Evolutionary conservation across 768 basidiomycete genomes (phyloP), one percentile per base, ranked within the genome.

Genomic region (Rhizopogon vesiculosus): DNA sequence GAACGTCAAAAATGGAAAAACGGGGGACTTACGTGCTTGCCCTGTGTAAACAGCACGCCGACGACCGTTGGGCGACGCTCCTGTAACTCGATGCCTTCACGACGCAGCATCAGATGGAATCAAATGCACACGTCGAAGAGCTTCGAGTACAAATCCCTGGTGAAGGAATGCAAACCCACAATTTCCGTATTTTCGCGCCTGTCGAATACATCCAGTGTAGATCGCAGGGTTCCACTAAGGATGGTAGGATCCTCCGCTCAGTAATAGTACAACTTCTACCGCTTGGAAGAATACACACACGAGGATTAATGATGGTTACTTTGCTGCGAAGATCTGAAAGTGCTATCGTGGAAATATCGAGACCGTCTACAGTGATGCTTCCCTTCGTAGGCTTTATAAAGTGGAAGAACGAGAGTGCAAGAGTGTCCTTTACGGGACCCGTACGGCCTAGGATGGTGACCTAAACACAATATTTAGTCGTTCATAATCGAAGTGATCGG

Each of bases 361-460:
- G 46, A 18, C 77, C 87, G 65, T 93, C 93, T 39, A 95, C 76
- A 3, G 82, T 43, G 52, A 93, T 93, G 7, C 75, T 76, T 6
- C 92, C 92, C 61, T 85, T 77, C 0, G 83, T 84, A 1, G 92
- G 84, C 65, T 95, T 91, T n/a, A 95, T 90, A 65, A 93, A 91
- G 22, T 89, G 82, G 82, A 95, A 93, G 73, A 93, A 89, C 7
- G 87, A 88, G 12, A 93, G 74, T 0, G 91, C 91, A 12, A 90
- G 76, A 1, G 90, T 91, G 62, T 86, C 88, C 73, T 92, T 92
- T 35, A 91, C 89, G 7, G 84, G 84, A 16, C 84, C 71, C 1
- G 87, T 89, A 56, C 86, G 75, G 45, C 87, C 88, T 1, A 89
- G 73, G 54, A 89, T n/a, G n/a, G n/a, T n/a, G n/a, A n/a, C n/a